Conservation (phyloP, 2,329 filamentous ascomycete species). For the Alternaria sp. region DNA sequence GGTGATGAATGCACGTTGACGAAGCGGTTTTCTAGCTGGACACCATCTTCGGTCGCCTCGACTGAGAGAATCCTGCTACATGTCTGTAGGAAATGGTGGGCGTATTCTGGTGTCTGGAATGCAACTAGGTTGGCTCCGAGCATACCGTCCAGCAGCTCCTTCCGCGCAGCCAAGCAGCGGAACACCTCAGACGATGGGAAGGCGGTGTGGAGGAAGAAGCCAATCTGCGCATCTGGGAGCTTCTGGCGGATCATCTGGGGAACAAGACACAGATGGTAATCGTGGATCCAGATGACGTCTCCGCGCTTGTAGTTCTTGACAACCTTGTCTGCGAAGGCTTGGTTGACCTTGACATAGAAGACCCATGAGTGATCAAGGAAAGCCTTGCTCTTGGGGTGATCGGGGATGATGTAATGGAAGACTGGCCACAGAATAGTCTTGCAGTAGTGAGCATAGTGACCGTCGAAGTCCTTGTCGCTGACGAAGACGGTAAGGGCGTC, state of each 20-base stretch:
- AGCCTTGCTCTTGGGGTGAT: conserved; percentile 97
- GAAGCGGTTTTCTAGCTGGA: conserved; percentile 92
- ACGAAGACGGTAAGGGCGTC: conserved; percentile 85
- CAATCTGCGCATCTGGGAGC: conserved; percentile 91
- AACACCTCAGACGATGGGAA: conserved; percentile 98
- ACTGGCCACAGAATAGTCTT: conserved; percentile 98
- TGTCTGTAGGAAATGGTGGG: conserved; percentile 92
- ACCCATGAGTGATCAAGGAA: conserved; percentile 98
- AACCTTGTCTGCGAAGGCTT: conserved; percentile 90
- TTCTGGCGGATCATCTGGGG: conserved; percentile 89
- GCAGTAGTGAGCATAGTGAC: conserved; percentile 95
- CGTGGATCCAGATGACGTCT: conserved; percentile 93
- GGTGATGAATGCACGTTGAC: conserved; percentile 85
- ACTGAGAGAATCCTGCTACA: conserved; percentile 91
- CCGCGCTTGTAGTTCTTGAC: conserved; percentile 91
- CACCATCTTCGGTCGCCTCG: conserved; percentile 85
- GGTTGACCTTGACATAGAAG: conserved; percentile 91
- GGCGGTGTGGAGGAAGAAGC: conserved; percentile 93
- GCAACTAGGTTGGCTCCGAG: conserved; percentile 90
- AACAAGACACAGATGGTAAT: conserved; percentile 91
- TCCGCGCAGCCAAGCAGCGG: conserved; percentile 85
- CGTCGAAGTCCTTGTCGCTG: conserved; percentile 90
- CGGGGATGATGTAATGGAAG: conserved; percentile 97
- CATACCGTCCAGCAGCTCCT: conserved; percentile 88
- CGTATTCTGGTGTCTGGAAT: conserved; percentile 94